These are phyloP conservation scores for Thalassiosira oceanica DNA, from an alignment of 352 stramenopile species.

Conservation along the genomic window DNA sequence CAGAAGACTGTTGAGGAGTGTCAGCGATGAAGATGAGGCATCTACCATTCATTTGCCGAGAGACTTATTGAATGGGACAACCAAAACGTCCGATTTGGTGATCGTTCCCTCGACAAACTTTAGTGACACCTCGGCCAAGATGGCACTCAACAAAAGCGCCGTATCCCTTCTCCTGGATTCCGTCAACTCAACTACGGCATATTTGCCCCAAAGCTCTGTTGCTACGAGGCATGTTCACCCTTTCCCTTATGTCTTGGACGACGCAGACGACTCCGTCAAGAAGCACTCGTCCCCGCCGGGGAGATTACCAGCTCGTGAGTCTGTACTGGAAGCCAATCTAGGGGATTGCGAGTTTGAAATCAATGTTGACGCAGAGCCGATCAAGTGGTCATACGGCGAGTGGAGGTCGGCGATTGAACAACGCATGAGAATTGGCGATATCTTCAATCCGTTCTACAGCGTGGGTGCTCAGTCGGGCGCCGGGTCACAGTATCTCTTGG, in stretches of 20 bases:
- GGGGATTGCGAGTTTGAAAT: constrained; percentile 78
- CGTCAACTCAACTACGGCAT: no score
- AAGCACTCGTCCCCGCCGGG: constrained; percentile 26
- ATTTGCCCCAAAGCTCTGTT: no score
- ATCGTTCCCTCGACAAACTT: no score
- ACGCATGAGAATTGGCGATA: constrained; percentile 24
- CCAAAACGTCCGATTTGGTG: no score
- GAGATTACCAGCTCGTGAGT: constrained; percentile 53
- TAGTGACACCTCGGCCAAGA: no score
- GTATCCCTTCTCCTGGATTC: no score
- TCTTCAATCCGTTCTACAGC: constrained; percentile 40
- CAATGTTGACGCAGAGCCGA: constrained; percentile 65
- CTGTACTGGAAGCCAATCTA: constrained; percentile 60
- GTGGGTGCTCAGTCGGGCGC: no score
- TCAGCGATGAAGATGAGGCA: no score
- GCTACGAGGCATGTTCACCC: constrained; percentile 35
- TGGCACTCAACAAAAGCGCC: no score
- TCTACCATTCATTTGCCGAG: no score
- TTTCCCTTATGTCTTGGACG: constrained; percentile 72
- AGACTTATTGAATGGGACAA: no score
- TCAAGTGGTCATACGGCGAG: constrained; percentile 60
- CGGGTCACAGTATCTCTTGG: constrained; percentile 40
- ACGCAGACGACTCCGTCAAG: constrained; percentile 55
- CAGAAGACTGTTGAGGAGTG: no score
- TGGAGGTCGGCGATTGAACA: constrained; percentile 55